These are phyloP conservation scores for Brassica nigra DNA, from an alignment of 345 rosid species.

Conservation along the genomic window DNA sequence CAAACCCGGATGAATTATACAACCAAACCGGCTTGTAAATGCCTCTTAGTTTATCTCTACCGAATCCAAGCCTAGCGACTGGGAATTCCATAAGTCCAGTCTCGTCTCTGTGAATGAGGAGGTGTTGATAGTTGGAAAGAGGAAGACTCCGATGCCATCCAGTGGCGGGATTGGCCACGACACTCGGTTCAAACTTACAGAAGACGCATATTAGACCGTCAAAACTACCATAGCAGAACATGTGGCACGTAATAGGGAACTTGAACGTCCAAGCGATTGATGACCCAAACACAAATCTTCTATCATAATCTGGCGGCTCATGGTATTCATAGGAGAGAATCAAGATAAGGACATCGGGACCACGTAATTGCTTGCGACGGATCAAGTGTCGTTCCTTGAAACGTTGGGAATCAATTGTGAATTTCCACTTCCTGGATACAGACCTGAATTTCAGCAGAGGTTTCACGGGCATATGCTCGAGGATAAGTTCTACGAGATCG, in stretches of 20 bases:
- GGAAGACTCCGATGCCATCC: neutral
- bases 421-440: no score
- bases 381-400: no score
- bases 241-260: neutral
- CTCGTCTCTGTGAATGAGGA: neutral
- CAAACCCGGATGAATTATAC: neutral
- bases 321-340: neutral
- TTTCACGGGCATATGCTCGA: no score
- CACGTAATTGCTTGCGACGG: neutral
- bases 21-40: neutral
- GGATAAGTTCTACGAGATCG: no score
- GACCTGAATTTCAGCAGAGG: no score
- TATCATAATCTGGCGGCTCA: neutral
- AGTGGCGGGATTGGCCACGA: neutral
- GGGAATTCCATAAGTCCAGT: neutral
- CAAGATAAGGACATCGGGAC: neutral
- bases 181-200: neutral
- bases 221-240: neutral
- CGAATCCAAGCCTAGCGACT: neutral
- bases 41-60: neutral
- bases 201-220: neutral
- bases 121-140: neutral
- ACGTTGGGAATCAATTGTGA: no score
- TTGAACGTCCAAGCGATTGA: neutral
- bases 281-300: neutral